Evolutionary conservation across 441 rosid genomes (phyloP).

Genomic region (Hura crepitans): DNA sequence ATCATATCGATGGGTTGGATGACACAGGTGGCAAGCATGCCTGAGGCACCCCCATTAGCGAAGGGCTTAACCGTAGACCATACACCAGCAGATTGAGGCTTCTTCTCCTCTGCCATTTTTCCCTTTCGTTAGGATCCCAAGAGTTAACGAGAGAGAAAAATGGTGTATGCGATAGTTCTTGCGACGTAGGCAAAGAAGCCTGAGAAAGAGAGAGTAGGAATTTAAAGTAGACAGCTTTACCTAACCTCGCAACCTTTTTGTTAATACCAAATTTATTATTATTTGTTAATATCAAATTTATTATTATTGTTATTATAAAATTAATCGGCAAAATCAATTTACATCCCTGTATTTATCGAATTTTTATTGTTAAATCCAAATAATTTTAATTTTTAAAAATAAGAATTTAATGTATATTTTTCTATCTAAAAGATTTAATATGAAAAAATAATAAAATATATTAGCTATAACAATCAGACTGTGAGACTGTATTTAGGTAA

Average conservation of each 20-base stretch:
- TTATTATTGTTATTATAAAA: background rate
- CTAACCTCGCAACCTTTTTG: background rate
- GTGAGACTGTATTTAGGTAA: too few species aligned
- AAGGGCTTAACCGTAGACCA: constrained; percentile 89
- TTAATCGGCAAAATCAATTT: background rate
- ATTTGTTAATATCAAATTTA: background rate
- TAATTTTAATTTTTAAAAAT: too few species aligned
- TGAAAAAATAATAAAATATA: too few species aligned
- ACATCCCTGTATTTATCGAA: too few species aligned
- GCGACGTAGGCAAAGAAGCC: constrained; percentile 6
- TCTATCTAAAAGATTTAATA: too few species aligned
- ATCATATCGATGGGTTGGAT: constrained; percentile 96
- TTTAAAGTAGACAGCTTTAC: background rate
- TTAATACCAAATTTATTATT: background rate
- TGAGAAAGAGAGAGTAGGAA: background rate
- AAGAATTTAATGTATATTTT: too few species aligned
- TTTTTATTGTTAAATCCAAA: too few species aligned
- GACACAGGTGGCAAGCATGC: constrained; percentile 98
- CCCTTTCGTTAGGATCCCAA: constrained; percentile 7
- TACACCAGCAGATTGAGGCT: constrained; percentile 46
- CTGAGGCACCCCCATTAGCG: constrained; percentile 93
- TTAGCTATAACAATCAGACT: too few species aligned
- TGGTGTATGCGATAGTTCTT: background rate
- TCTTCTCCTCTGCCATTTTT: constrained; percentile 78
- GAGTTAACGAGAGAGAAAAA: background rate